phyloP scores from a whole-genome alignment of 2,329 filamentous ascomycete genomes.

The Colletotrichum filicis region DNA sequence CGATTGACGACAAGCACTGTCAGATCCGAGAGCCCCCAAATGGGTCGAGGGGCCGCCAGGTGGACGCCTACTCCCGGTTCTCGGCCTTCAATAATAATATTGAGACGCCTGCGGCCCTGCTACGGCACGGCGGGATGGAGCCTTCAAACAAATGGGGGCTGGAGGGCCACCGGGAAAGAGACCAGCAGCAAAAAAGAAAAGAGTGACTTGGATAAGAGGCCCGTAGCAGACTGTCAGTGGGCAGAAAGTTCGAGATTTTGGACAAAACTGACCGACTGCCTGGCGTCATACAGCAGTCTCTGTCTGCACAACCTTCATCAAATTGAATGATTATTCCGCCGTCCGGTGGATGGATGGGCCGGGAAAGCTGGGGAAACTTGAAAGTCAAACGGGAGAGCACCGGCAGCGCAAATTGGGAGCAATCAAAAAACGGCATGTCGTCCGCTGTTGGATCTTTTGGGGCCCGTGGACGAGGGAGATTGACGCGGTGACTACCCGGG shows the following conservation, averaged over 20 bases:
- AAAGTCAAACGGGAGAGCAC: slow-evolving; percentile 5
- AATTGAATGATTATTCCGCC: not conserved
- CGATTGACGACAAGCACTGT: slow-evolving; percentile 7
- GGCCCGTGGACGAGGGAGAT: slow-evolving; percentile 9
- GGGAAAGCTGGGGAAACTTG: slow-evolving; percentile 15
- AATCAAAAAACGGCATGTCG: slow-evolving; percentile 18
- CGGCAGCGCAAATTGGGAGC: slow-evolving; percentile 24
- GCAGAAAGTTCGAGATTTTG: not conserved
- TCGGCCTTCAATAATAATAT: slow-evolving; percentile 22
- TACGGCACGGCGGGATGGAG: slow-evolving; percentile 6
- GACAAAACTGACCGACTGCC: not conserved
- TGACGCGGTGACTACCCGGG: slow-evolving; percentile 13
- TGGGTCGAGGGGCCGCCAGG: not conserved
- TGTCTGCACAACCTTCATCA: slow-evolving; percentile 16
- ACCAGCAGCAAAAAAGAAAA: slow-evolving; percentile 1
- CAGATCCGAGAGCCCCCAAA: slow-evolving; percentile 14
- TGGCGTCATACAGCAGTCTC: slow-evolving; percentile 23
- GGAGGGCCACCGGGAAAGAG: not conserved
- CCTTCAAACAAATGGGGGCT: not conserved
- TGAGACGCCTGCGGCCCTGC: slow-evolving; percentile 21
- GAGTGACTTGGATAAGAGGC: not conserved
- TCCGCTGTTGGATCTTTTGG: not conserved
- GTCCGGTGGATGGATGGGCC: slow-evolving; percentile 1
- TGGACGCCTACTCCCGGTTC: slow-evolving; percentile 7
- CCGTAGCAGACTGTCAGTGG: not conserved